phyloP scores from a whole-genome alignment of 306 rosid species.

The Glycine soja region DNA sequence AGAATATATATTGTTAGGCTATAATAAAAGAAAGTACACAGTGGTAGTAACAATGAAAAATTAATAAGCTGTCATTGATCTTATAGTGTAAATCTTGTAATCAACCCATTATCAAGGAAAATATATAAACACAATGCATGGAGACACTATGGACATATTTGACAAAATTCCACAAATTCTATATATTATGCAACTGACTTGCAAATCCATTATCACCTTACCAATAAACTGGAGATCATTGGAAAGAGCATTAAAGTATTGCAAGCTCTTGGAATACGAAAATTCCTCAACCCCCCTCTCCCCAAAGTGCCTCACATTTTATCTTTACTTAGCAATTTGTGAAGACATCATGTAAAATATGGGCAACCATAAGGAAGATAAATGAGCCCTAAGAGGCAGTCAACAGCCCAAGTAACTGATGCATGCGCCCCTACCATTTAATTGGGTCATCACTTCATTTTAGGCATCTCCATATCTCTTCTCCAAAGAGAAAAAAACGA shows the following conservation, averaged over 20 bases:
- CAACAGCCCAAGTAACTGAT: slow-evolving; percentile 8
- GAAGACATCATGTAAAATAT: slow-evolving; percentile 7
- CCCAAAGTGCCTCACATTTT: background rate
- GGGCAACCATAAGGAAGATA: background rate
- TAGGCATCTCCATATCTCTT: slow-evolving; percentile 35
- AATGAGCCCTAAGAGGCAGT: too few relatives aligned
- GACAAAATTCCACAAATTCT: background rate
- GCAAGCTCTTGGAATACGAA: slow-evolving; percentile 19
- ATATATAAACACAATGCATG: slow-evolving; percentile 20
- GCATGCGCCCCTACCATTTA: background rate
- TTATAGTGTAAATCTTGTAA: background rate
- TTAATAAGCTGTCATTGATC: background rate
- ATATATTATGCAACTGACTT: slow-evolving; percentile 9
- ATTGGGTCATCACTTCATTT: background rate
- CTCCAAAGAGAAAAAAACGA: slow-evolving; percentile 12
- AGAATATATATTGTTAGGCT: slow-evolving; percentile 39
- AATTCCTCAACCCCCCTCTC: background rate
- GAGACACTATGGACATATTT: slow-evolving; percentile 12
- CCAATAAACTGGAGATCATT: background rate
- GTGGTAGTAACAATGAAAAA: background rate
- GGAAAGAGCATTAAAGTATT: slow-evolving; percentile 1
- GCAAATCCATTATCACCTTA: slow-evolving; percentile 14
- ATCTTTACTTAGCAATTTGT: slow-evolving; percentile 7
- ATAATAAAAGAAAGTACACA: slow-evolving; percentile 20
- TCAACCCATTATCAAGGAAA: slow-evolving; percentile 26